A percentile compares a stretch with the other conserved stretches of the same genome.
phyloP scores from a whole-genome alignment of 148 eudicot species.

The Pouteria glomerata region DNA sequence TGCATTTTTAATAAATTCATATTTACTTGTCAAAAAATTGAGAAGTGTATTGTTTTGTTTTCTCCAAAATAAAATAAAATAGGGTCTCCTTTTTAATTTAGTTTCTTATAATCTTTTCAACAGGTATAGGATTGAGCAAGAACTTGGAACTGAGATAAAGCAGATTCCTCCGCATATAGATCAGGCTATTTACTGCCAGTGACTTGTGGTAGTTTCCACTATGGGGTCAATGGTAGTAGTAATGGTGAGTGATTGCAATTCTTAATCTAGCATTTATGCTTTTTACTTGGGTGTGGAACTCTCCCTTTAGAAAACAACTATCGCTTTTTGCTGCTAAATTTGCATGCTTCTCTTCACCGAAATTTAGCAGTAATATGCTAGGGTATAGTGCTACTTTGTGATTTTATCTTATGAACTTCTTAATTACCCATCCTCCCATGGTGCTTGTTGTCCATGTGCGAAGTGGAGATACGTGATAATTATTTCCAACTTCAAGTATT shows the following conservation, averaged over 20 bases:
- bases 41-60: no score
- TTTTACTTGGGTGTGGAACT: background rate
- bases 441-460: background rate
- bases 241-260: conserved; percentile 15
- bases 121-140: conserved; percentile 95
- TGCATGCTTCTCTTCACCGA: background rate
- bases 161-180: conserved; percentile 93
- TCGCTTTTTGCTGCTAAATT: background rate
- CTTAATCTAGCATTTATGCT: background rate
- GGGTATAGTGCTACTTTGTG: background rate
- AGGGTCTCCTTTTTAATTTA: background rate
- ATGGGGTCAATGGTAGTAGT: background rate
- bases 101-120: background rate
- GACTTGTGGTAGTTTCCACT: conserved; percentile 10
- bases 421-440: background rate
- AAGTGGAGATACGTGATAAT: background rate
- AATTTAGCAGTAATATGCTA: background rate
- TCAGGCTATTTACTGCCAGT: conserved; percentile 78
- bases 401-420: no score
- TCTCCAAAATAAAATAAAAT: no score
- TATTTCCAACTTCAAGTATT: background rate
- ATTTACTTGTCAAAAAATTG: no score
- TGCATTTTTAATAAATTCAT: no score
- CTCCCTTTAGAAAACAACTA: background rate
- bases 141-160: conserved; percentile 92